Conservation (phyloP, 768 basidiomycete species). For the Tulasnella sp. region DNA sequence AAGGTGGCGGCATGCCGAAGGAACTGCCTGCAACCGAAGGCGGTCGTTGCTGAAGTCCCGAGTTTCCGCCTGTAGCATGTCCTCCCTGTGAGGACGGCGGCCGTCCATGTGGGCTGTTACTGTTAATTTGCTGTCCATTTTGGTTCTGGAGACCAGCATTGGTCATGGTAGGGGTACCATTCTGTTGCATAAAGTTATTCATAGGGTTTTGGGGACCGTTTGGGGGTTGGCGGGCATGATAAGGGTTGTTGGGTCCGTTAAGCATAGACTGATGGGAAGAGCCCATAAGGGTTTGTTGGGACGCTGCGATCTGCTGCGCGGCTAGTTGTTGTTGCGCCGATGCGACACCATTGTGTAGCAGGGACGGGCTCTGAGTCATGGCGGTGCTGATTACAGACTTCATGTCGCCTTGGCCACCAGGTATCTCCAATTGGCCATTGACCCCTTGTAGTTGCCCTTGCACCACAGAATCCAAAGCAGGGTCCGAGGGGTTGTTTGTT, state of each 20-base stretch:
- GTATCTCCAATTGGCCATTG: not conserved
- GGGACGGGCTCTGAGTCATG: no score
- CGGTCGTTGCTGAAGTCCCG: slow-evolving; percentile 1
- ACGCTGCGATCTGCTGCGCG: no score
- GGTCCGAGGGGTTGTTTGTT: not conserved
- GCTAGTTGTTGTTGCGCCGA: no score
- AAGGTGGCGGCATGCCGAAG: not conserved
- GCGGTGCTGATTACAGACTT: no score
- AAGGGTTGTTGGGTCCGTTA: no score
- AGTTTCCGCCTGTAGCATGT: not conserved
- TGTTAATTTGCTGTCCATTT: not conserved
- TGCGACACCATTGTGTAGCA: no score
- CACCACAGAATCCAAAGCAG: not conserved
- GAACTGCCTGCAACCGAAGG: not conserved
- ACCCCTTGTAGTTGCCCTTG: not conserved
- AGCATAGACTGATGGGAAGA: no score
- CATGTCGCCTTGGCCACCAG: no score
- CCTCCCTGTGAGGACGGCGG: not conserved
- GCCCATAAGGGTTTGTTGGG: no score
- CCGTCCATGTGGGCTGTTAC: not conserved
- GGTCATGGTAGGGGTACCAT: not conserved
- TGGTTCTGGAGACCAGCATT: not conserved
- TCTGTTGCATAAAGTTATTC: not conserved
- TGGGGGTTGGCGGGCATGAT: no score
- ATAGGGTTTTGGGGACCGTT: not conserved